phyloP scores from a whole-genome alignment of 2,329 filamentous ascomycete genomes.

The Penicillium sp. region DNA sequence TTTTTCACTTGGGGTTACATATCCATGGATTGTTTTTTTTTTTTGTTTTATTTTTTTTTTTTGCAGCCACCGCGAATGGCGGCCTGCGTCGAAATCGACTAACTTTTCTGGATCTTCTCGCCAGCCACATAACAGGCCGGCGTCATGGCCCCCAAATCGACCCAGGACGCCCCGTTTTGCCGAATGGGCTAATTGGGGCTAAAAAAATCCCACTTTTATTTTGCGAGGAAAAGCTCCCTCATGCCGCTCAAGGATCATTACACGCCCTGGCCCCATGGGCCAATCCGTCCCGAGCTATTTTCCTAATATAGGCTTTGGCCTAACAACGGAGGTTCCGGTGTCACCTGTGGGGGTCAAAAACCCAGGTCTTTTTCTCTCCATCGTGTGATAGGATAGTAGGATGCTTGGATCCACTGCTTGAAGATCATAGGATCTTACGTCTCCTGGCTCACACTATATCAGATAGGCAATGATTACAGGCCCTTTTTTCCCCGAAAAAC shows the following conservation, averaged over 20 bases:
- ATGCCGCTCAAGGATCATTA: constrained; percentile 23
- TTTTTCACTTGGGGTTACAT: not conserved
- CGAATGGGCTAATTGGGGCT: constrained; percentile 17
- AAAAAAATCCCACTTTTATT: constrained; percentile 15
- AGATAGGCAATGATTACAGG: constrained; percentile 16
- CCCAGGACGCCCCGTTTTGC: constrained; percentile 13
- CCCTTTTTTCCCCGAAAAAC: constrained; percentile 1
- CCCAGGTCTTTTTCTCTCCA: constrained; percentile 5
- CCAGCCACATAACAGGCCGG: constrained; percentile 10
- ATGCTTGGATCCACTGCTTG: constrained; percentile 14
- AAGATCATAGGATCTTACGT: constrained; percentile 21
- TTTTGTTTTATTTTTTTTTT: not conserved
- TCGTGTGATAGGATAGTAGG: not conserved
- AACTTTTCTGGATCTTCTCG: constrained; percentile 5
- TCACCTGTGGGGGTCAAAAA: constrained; percentile 25
- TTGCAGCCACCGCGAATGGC: not conserved
- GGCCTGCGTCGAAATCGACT: constrained; percentile 6
- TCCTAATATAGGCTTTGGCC: constrained; percentile 13
- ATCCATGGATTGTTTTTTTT: constrained; percentile 10
- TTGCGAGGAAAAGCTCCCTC: constrained; percentile 10
- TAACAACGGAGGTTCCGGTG: constrained; percentile 17
- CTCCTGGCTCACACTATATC: constrained; percentile 2
- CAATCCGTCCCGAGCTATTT: constrained; percentile 13
- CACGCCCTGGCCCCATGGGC: constrained; percentile 19
- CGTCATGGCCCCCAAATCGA: constrained; percentile 24